These are phyloP conservation scores for Torrubiellomyces zombiae DNA, from an alignment of 2,329 filamentous ascomycete genomes.

Conservation along the genomic window DNA sequence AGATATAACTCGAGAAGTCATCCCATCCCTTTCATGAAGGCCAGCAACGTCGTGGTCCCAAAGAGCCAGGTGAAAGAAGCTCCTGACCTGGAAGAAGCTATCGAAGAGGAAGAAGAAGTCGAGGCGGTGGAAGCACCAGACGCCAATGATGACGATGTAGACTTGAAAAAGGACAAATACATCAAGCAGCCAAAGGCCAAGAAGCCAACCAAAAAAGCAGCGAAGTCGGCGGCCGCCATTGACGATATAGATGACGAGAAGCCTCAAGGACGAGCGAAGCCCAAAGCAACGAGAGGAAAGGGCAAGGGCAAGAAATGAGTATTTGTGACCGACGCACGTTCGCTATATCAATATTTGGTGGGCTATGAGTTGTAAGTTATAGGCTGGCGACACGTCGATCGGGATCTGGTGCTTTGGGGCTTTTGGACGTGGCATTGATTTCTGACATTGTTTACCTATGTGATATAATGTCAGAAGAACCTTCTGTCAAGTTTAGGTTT, in stretches of 20 bases:
- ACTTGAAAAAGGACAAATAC: conserved; percentile 89
- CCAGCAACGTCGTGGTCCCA: conserved; percentile 55
- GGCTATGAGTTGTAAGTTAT: no score
- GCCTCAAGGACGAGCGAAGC: conserved; percentile 23
- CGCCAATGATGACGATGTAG: conserved; percentile 57
- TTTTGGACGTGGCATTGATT: no score
- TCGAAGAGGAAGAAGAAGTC: conserved; percentile 79
- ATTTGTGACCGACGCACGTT: no score
- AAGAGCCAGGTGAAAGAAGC: conserved; percentile 58
- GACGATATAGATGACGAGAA: conserved; percentile 38
- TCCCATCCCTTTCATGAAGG: conserved; percentile 92
- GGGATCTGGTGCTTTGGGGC: no score
- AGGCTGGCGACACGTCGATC: no score
- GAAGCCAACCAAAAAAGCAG: conserved; percentile 24
- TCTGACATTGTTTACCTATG: no score
- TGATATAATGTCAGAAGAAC: no score
- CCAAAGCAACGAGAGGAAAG: no score
- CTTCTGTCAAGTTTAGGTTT: no score
- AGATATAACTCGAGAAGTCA: conserved; percentile 80
- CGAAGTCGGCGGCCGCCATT: conserved; percentile 32
- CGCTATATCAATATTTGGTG: neutral
- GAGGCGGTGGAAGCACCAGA: conserved; percentile 40
- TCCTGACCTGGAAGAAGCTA: conserved; percentile 88
- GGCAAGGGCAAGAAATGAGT: conserved; percentile 29
- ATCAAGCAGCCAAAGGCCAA: conserved; percentile 78